These are phyloP conservation scores for Fusarium clavum DNA, from an alignment of 2,329 filamentous ascomycete genomes.

Conservation along the genomic window DNA sequence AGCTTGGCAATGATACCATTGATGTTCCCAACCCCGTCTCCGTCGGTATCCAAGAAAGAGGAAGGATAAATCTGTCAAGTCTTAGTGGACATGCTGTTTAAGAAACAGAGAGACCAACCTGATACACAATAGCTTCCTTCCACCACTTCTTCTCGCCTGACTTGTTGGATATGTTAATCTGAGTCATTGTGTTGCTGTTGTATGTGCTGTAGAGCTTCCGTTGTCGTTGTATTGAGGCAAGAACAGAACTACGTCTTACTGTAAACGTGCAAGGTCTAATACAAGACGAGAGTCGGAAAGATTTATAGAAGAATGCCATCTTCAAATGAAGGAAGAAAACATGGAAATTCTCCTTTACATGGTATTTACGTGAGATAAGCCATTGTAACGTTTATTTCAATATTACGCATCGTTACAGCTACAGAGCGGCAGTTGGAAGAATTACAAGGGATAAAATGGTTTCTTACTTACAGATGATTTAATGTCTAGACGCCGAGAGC, in stretches of 20 bases:
- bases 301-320: not conserved
- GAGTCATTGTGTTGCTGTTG: not conserved
- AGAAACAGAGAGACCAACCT: not conserved
- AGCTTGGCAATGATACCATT: conserved; percentile 64
- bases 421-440: not conserved
- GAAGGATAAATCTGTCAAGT: conserved; percentile 64
- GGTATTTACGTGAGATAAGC: not conserved
- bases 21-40: conserved; percentile 64
- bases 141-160: not conserved
- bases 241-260: not conserved
- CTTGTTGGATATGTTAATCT: not conserved
- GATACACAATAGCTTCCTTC: conserved; percentile 4
- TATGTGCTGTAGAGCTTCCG: not conserved
- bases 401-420: too few relatives aligned
- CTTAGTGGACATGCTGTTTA: rapidly evolving
- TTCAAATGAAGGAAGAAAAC: not conserved
- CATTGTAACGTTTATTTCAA: not conserved
- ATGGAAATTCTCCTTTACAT: too few relatives aligned
- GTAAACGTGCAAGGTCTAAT: not conserved
- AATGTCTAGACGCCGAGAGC: not conserved
- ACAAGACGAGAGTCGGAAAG: not conserved
- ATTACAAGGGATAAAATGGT: not conserved
- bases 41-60: conserved; percentile 66
- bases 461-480: not conserved
- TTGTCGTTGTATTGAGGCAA: not conserved